Evolutionary conservation across 495 filamentous ascomycete species (phyloP), one percentile per base, ranked within the genome.

Genomic region (Hypoxylon trugodes): DNA sequence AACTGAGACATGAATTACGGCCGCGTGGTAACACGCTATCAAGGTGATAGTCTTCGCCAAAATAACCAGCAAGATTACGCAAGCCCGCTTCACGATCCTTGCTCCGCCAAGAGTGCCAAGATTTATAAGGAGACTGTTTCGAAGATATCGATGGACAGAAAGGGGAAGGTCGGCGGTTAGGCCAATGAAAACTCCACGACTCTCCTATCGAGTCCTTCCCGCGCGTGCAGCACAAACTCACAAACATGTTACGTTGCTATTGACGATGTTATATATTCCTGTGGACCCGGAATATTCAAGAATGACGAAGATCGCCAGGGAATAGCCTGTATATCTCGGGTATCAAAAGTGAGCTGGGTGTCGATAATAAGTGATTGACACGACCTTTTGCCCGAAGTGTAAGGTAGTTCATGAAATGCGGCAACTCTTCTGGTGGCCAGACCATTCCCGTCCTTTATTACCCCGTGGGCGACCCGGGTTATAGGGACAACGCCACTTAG

Each of bases 171-270:
- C 32, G 30, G 2, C 22, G 15, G 28, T 4, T 30, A 30, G 26
- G 8, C 63, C 63, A 66, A 66, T 66, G 33, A 40, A 30, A 9
- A n/a, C 22, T 10, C 40, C 38, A 13, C 19, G n/a, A 61, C 16
- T 12, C 33, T 33, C 45, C 32, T 61, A 60, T 57, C 46, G 40
- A 57, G 36, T 42, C 19, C 22, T 58, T 61, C 57, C 33, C 57
- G 51, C 40, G 32, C 21, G 21, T 53, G 63, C 63, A 61, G 32
- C 22, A 41, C 12, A 36, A 3, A 24, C 47, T 24, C 13, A 19
- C 36, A 40, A 60, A 38, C 50, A 66, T 61, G 45, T 40, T 57
- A 66, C 63, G 57, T 61, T 66, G 56, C 63, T 61, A 57, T 57
- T 46, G 50, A 57, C 45, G 46, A 52, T 57, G 24, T n/a, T 57